These are phyloP conservation scores for Dioscorea dumetorum DNA, from an alignment of 106 monocot genomes.

Conservation along the genomic window DNA sequence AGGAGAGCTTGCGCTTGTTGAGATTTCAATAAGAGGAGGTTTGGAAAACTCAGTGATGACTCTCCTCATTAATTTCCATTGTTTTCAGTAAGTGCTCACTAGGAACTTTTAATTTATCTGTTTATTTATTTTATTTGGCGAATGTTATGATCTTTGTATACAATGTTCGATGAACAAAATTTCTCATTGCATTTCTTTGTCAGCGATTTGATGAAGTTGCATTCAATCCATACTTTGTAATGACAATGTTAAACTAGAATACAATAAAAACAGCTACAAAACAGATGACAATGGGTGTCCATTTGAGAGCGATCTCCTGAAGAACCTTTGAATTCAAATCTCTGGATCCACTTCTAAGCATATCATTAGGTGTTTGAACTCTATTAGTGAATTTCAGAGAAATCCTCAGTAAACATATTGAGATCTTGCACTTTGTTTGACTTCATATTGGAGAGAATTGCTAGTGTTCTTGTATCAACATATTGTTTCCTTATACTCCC, in stretches of 20 bases:
- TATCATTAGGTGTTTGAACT: neutral
- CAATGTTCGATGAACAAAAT: too few relatives aligned
- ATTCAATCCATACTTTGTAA: neutral
- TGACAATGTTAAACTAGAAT: neutral
- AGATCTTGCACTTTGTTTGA: neutral
- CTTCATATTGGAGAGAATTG: conserved; percentile 1
- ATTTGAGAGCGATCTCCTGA: conserved; percentile 13
- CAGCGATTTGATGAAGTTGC: neutral
- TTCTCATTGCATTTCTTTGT: too few relatives aligned
- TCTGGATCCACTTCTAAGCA: neutral
- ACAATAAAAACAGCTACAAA: neutral
- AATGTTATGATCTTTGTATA: too few relatives aligned
- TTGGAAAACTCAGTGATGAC: neutral
- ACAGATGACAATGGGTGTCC: conserved; percentile 10
- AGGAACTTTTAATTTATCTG: neutral
- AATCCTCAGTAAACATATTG: neutral
- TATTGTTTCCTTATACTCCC: neutral
- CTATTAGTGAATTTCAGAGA: neutral
- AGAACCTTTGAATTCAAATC: conserved; percentile 1
- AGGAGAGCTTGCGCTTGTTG: neutral
- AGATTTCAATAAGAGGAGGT: neutral
- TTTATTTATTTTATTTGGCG: too few relatives aligned
- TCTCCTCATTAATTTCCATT: neutral
- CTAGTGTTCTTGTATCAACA: conserved; percentile 2
- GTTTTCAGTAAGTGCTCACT: neutral